These are phyloP conservation scores for Globisporangium iwayamae DNA, from an alignment of 352 stramenopile genomes.

Conservation along the genomic window DNA sequence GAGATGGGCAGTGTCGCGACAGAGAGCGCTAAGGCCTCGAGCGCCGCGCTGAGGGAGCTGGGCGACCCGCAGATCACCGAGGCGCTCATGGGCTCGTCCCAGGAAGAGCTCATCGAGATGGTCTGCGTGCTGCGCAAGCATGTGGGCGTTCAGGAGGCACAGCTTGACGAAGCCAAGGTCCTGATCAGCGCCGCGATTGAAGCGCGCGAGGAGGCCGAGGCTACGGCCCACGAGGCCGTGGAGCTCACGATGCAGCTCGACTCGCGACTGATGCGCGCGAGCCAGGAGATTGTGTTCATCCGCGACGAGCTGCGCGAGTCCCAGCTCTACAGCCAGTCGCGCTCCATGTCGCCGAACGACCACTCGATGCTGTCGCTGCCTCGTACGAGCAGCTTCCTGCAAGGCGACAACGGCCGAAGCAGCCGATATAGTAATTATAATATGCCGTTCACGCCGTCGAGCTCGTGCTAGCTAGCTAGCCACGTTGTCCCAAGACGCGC, in stretches of 20 bases:
- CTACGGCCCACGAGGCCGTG: slow-evolving; percentile 67
- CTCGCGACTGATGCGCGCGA: slow-evolving; percentile 60
- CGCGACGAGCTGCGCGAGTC: slow-evolving; percentile 27
- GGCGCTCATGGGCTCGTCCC: slow-evolving; percentile 41
- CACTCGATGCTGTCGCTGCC: neutral
- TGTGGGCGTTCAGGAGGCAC: slow-evolving; percentile 63
- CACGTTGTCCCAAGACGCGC: too few relatives aligned
- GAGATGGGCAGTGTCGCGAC: slow-evolving; percentile 34
- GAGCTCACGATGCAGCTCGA: slow-evolving; percentile 70
- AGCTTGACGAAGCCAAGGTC: slow-evolving; percentile 69
- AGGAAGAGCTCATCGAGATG: slow-evolving; percentile 63
- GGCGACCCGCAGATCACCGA: slow-evolving; percentile 52
- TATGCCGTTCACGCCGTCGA: slow-evolving; percentile 9
- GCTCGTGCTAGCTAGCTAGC: slow-evolving; percentile 7
- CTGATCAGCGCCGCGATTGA: slow-evolving; percentile 75
- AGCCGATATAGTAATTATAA: slow-evolving; percentile 8
- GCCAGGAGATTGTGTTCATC: slow-evolving; percentile 36
- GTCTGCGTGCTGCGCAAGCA: slow-evolving; percentile 69
- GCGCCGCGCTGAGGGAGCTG: slow-evolving; percentile 36
- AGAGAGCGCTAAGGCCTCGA: slow-evolving; percentile 18
- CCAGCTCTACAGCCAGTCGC: slow-evolving; percentile 6
- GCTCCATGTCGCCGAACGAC: slow-evolving; percentile 12
- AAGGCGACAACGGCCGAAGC: neutral
- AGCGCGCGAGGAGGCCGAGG: slow-evolving; percentile 71
- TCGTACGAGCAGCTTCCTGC: neutral